These are phyloP conservation scores for Colletotrichum sp. DNA, from an alignment of 2,329 filamentous ascomycete genomes.

Conservation along the genomic window DNA sequence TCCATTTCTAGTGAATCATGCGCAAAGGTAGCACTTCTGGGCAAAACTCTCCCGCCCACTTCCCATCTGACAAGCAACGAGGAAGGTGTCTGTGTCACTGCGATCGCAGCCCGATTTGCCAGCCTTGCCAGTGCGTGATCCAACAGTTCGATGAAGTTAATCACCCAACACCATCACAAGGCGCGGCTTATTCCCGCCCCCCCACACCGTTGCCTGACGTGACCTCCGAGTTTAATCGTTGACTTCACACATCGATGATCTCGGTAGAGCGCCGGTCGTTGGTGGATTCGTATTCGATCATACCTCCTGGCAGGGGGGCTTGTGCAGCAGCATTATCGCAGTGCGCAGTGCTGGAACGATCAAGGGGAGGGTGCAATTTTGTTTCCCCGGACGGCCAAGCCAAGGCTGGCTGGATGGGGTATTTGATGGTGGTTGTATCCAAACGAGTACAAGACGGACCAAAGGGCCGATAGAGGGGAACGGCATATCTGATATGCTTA, in stretches of 20 bases:
- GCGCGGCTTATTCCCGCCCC: neutral
- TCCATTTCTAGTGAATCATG: neutral
- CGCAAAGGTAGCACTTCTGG: neutral
- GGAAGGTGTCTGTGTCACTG: neutral
- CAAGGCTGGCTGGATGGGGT: neutral
- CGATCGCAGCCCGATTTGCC: neutral
- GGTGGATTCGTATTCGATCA: neutral
- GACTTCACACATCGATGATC: slow-evolving; percentile 2
- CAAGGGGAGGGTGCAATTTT: neutral
- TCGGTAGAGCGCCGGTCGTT: neutral
- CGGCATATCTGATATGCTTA: neutral
- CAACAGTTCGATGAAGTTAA: slow-evolving; percentile 1
- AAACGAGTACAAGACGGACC: neutral
- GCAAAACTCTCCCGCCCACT: neutral
- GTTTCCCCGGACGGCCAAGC: neutral
- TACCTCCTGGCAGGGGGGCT: neutral
- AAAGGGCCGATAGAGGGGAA: neutral
- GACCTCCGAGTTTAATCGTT: neutral
- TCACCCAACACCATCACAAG: neutral
- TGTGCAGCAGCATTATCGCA: neutral
- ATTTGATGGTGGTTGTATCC: neutral
- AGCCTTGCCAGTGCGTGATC: neutral
- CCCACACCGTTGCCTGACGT: neutral
- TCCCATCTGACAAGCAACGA: neutral
- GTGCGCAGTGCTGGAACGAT: neutral